phyloP scores from a whole-genome alignment of 768 basidiomycete species.

The Trametes meyenii region DNA sequence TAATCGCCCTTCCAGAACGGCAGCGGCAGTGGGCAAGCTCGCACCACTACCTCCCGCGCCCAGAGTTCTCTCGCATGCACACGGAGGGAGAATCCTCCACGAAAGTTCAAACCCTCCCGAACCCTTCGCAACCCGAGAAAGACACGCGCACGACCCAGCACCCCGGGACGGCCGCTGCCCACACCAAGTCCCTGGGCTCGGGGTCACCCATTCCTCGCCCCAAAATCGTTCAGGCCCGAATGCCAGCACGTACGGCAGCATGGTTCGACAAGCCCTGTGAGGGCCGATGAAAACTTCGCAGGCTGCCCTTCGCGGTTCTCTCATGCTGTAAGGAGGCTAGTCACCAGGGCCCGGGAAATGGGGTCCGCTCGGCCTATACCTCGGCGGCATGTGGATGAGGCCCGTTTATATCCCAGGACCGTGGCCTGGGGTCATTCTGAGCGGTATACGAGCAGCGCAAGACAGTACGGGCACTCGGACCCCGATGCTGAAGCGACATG shows the following conservation, averaged over 20 bases:
- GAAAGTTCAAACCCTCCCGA: too few relatives aligned
- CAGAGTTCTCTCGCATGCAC: not conserved
- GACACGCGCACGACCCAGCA: not conserved
- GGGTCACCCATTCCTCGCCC: not conserved
- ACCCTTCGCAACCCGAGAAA: too few relatives aligned
- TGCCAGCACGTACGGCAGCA: not conserved
- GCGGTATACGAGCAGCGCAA: not conserved
- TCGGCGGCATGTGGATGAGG: not conserved
- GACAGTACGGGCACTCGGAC: too few relatives aligned
- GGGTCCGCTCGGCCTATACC: not conserved
- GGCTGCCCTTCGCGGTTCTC: not conserved
- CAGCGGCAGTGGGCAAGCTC: too few relatives aligned
- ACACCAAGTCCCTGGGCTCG: constrained; percentile 9
- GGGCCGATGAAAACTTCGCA: not conserved
- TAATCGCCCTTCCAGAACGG: not conserved
- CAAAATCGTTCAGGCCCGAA: not conserved
- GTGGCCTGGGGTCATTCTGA: not conserved
- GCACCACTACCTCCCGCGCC: not conserved
- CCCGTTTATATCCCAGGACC: not conserved
- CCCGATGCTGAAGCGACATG: too few relatives aligned
- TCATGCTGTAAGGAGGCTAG: not conserved
- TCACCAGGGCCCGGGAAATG: constrained; percentile 11
- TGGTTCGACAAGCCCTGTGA: not conserved
- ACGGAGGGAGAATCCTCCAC: not conserved
- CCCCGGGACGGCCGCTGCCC: not conserved